A percentile compares a stretch with the other conserved stretches of the same genome.
phyloP scores from a whole-genome alignment of 2,329 filamentous ascomycete genomes.

The Colletotrichum sansevieriae region DNA sequence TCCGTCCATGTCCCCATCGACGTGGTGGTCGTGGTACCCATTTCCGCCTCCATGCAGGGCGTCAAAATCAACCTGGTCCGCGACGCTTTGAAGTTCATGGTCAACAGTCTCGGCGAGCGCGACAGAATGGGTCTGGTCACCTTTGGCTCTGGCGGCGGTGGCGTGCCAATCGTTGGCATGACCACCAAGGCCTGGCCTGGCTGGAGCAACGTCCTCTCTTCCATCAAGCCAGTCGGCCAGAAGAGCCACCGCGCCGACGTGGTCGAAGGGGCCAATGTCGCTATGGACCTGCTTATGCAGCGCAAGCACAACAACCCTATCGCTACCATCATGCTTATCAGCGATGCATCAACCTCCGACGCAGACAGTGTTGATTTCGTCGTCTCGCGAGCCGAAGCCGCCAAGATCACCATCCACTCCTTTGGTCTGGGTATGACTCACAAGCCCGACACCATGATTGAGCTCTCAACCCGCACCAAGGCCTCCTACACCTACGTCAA shows the following conservation, averaged over 20 bases:
- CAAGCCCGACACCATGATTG: constrained; percentile 99
- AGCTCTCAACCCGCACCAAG: constrained; percentile 94
- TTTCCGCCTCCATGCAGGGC: constrained; percentile 99
- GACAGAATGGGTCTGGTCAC: constrained; percentile 98
- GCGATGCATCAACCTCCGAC: constrained; percentile 95
- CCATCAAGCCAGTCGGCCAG: constrained; percentile 93
- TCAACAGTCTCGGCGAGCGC: constrained; percentile 87
- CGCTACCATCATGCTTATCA: constrained; percentile 95
- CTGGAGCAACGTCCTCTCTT: constrained; percentile 87
- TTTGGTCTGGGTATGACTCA: constrained; percentile 97
- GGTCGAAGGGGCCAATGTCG: constrained; percentile 96
- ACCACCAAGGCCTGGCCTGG: constrained; percentile 94
- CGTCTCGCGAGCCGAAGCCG: constrained; percentile 94
- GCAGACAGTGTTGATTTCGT: constrained; percentile 97
- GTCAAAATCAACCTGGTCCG: constrained; percentile 95
- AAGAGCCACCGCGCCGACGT: constrained; percentile 97
- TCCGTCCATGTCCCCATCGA: constrained; percentile 91
- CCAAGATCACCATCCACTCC: constrained; percentile 96
- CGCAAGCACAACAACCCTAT: constrained; percentile 96
- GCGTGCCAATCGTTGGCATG: constrained; percentile 97
- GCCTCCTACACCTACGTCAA: constrained; percentile 98
- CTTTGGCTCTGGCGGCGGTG: constrained; percentile 93
- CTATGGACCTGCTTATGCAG: constrained; percentile 99
- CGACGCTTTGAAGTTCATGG: constrained; percentile 92
- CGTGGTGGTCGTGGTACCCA: constrained; percentile 94